phyloP scores from a whole-genome alignment of 2,329 filamentous ascomycete species.

The Claviceps quebecensis region DNA sequence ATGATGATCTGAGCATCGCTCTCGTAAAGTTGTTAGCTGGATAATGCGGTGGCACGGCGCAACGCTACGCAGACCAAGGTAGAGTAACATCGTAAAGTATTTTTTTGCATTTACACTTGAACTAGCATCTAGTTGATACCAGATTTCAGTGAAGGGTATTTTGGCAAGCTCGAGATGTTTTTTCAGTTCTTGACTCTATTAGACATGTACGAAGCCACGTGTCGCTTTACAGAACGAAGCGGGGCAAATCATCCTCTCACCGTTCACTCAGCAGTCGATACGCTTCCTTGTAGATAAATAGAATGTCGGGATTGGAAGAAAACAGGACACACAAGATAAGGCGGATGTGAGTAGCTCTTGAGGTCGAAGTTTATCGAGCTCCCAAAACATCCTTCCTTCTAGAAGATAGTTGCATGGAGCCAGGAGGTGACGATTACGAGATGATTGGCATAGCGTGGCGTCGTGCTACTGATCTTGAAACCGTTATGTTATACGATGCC shows the following conservation, averaged over 20 bases:
- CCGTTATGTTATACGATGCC: constrained; percentile 1
- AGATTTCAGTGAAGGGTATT: background rate
- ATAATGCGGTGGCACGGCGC: background rate
- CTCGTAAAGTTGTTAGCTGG: background rate
- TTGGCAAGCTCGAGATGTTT: background rate
- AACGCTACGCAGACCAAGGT: background rate
- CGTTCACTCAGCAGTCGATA: background rate
- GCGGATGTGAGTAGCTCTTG: background rate
- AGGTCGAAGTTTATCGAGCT: background rate
- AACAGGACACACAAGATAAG: background rate
- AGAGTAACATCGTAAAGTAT: constrained; percentile 1
- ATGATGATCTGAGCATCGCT: background rate
- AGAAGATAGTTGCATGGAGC: background rate
- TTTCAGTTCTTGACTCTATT: background rate
- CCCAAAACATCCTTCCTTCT: background rate
- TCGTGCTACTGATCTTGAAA: constrained; percentile 3
- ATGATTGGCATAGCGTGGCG: constrained; percentile 3
- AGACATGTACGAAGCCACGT: background rate
- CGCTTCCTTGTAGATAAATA: background rate
- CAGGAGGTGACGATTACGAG: background rate
- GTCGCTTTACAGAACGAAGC: background rate
- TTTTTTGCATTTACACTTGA: background rate
- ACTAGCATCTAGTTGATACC: background rate
- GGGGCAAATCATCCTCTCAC: background rate
- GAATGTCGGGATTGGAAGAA: background rate